A percentile compares a stretch with the other conserved stretches of the same genome.
phyloP scores from a whole-genome alignment of 305 asterid genomes.

The Solanum chacoense region DNA sequence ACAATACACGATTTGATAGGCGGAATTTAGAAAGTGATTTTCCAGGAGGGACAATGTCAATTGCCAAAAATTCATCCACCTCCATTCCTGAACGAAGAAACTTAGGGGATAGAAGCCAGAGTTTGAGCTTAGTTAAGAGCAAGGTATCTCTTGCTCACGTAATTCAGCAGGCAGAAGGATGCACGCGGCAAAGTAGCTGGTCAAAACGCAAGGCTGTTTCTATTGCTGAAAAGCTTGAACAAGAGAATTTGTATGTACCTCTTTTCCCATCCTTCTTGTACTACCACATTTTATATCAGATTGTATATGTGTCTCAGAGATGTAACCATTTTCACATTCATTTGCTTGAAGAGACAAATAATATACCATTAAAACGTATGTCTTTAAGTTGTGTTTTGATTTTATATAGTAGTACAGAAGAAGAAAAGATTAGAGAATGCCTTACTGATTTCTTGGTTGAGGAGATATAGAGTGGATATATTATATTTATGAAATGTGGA shows the following conservation, averaged over 20 bases:
- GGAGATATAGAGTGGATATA: neutral
- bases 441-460: neutral
- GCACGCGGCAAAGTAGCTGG: constrained; percentile 68
- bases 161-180: constrained; percentile 86
- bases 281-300: neutral
- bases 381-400: neutral
- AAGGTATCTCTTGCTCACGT: constrained; percentile 92
- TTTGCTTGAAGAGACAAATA: neutral
- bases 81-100: constrained; percentile 20
- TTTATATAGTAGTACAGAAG: neutral
- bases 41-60: constrained; percentile 11
- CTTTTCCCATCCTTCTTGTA: neutral
- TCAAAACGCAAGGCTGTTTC: constrained; percentile 84
- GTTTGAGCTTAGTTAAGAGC: constrained; percentile 77
- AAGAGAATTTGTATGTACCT: constrained; percentile 74
- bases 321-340: neutral
- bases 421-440: neutral
- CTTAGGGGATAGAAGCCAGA: constrained; percentile 48
- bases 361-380: neutral
- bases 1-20: constrained; percentile 13
- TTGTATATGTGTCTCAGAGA: neutral
- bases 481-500: neutral
- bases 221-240: constrained; percentile 94
- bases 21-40: constrained; percentile 10
- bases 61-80: constrained; percentile 3